phyloP scores from a whole-genome alignment of 2,329 filamentous ascomycete genomes.

The Neofusicoccum sp. region DNA sequence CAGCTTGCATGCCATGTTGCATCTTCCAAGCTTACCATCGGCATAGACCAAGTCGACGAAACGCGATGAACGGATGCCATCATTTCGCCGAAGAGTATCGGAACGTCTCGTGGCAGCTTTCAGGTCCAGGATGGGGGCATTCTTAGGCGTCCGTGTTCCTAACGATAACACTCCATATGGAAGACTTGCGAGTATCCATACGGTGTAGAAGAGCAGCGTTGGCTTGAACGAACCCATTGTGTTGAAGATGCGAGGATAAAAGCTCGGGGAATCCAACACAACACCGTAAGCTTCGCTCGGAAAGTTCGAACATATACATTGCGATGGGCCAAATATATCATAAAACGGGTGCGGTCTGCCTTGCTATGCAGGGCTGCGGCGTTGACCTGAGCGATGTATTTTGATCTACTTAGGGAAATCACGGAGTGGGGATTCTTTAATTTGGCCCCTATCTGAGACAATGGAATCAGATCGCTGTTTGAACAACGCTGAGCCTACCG shows the following conservation, averaged over 20 bases:
- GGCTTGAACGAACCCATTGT: constrained; percentile 3
- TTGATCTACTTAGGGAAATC: constrained; percentile 17
- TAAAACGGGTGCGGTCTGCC: background rate
- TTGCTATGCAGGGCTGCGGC: constrained; percentile 4
- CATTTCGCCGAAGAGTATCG: constrained; percentile 30
- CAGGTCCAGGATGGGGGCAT: constrained; percentile 30
- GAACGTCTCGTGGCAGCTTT: constrained; percentile 36
- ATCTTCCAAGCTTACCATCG: constrained; percentile 30
- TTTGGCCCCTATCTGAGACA: constrained; percentile 19
- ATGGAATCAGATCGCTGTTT: background rate
- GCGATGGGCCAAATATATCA: constrained; percentile 14
- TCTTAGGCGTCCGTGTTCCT: constrained; percentile 14
- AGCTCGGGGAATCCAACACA: constrained; percentile 24
- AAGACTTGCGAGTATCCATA: constrained; percentile 9
- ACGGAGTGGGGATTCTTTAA: constrained; percentile 13
- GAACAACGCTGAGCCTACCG: background rate
- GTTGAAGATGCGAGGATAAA: background rate
- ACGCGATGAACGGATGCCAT: constrained; percentile 32
- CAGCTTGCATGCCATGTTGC: constrained; percentile 21
- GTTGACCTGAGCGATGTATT: constrained; percentile 12
- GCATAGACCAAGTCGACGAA: constrained; percentile 36
- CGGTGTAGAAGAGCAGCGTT: background rate
- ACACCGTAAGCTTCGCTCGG: constrained; percentile 26
- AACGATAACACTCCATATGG: constrained; percentile 22
- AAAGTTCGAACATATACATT: constrained; percentile 26